Evolutionary conservation across 2,329 filamentous ascomycete species (phyloP).

Genomic region (Phyllachora maydis): DNA sequence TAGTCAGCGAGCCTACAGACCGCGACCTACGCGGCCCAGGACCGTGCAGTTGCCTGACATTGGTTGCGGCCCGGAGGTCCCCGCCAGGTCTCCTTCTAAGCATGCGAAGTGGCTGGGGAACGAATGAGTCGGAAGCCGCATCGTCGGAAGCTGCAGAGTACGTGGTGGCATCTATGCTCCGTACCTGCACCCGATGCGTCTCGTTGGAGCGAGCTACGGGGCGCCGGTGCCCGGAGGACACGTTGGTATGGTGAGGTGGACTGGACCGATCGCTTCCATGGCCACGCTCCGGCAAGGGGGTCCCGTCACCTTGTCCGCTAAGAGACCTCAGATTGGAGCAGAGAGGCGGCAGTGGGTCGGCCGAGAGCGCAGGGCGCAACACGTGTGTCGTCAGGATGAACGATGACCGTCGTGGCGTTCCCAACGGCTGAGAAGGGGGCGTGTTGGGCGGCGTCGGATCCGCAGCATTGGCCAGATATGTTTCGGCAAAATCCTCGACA

Average conservation of each 20-base stretch:
- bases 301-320: too few species aligned
- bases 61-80: constrained; percentile 47
- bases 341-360: constrained; percentile 23
- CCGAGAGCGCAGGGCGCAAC: constrained; percentile 13
- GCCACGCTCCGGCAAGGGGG: too few species aligned
- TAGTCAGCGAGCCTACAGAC: constrained; percentile 37
- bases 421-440: constrained; percentile 23
- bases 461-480: constrained; percentile 23
- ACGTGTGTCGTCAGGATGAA: constrained; percentile 28
- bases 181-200: too few species aligned
- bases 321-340: constrained; percentile 26
- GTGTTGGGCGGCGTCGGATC: constrained; percentile 41
- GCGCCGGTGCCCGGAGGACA: too few species aligned
- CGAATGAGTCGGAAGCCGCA: constrained; percentile 19
- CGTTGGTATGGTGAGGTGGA: too few species aligned
- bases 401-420: constrained; percentile 32
- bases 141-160: constrained; percentile 29
- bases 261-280: too few species aligned
- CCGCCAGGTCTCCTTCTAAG: constrained; percentile 57
- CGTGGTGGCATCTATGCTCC: constrained; percentile 40
- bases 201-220: too few species aligned
- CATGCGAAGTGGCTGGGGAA: constrained; percentile 34
- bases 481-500: constrained; percentile 30
- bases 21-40: constrained; percentile 27
- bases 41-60: constrained; percentile 38